Evolutionary conservation across 306 rosid species (phyloP).

Genomic region (Trifolium repens): DNA sequence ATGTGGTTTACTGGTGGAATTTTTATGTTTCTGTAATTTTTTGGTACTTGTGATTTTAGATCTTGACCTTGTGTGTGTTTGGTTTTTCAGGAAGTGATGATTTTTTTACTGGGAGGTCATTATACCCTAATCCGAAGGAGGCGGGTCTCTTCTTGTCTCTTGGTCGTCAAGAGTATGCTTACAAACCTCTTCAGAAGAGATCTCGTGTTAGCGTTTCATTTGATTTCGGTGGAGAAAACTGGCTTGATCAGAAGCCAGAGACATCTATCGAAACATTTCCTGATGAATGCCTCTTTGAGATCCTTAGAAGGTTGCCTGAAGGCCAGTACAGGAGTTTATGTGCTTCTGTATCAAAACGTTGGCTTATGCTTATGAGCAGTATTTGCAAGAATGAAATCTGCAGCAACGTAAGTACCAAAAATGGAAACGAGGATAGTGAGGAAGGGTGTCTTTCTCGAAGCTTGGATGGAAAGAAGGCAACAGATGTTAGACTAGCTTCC

Average conservation of each 20-base stretch:
- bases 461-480: slow-evolving; percentile 87
- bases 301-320: slow-evolving; percentile 82
- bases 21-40: neutral
- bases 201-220: slow-evolving; percentile 68
- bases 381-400: slow-evolving; percentile 61
- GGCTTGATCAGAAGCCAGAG: slow-evolving; percentile 61
- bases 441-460: slow-evolving; percentile 81
- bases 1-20: neutral
- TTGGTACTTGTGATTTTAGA: neutral
- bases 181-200: slow-evolving; percentile 73
- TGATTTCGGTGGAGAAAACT: slow-evolving; percentile 52
- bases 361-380: slow-evolving; percentile 88
- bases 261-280: slow-evolving; percentile 78
- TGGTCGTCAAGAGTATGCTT: slow-evolving; percentile 64
- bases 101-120: slow-evolving; percentile 76
- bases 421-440: slow-evolving; percentile 47
- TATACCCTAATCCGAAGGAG: slow-evolving; percentile 83
- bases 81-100: slow-evolving; percentile 73
- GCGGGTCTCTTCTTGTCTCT: slow-evolving; percentile 74
- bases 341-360: slow-evolving; percentile 82
- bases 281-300: slow-evolving; percentile 93
- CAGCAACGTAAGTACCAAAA: slow-evolving; percentile 35
- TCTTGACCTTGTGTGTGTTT: slow-evolving; percentile 34
- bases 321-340: slow-evolving; percentile 77
- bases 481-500: slow-evolving; percentile 95